Base-by-base conservation (phyloP, 2,329 filamentous ascomycete genomes). In the Colletotrichum sublineola region DNA sequence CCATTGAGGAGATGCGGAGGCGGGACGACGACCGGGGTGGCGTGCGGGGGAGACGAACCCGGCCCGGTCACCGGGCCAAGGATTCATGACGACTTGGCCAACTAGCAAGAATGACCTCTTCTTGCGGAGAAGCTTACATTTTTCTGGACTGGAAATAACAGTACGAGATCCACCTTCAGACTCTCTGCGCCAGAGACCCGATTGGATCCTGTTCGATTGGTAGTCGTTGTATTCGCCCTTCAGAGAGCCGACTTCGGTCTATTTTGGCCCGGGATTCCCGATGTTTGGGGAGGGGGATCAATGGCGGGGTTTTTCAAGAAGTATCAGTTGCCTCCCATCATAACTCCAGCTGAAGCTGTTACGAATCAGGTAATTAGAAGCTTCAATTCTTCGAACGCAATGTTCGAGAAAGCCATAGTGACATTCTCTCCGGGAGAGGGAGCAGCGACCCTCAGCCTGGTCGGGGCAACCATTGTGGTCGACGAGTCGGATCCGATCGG, bases 401-500 rank as follows among this genome's bases (percentile, higher is more conserved):
- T 80, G 78, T 74, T 78, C 69, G 77, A 79, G 52, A 38, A 77
- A 57, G 70, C 66, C 18, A 74, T 79, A 38, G 77, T 80, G 46
- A 65, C 77, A 2, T 79, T 79, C 63, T 70, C 68, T 75, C 68
- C 48, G 15, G 38, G 18, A 14, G 20, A 24, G 44, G n/a, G 3
- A 36, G 52, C 15, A 7, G 53, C 44, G 18, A 4, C 53, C 29
- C 24, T 81, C 67, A 77, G 64, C 68, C 76, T 81, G 44, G 73
- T 78, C 50, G 76, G 77, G 18, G 78, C 80, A 5, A 74, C 78
- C 1, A 78, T 82, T 42, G 61, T 81, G 38, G 74, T 80, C 48
- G 77, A 80, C 24, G 67, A 77, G 9, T 76, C 76, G 62, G 80
- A 82, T 52, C 76, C 75, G 20, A 60, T 77, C 5, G 81, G 81